Evolutionary conservation across 257 asterid species (phyloP), one percentile per base, ranked within the genome.

Genomic region (Solanum piurae): DNA sequence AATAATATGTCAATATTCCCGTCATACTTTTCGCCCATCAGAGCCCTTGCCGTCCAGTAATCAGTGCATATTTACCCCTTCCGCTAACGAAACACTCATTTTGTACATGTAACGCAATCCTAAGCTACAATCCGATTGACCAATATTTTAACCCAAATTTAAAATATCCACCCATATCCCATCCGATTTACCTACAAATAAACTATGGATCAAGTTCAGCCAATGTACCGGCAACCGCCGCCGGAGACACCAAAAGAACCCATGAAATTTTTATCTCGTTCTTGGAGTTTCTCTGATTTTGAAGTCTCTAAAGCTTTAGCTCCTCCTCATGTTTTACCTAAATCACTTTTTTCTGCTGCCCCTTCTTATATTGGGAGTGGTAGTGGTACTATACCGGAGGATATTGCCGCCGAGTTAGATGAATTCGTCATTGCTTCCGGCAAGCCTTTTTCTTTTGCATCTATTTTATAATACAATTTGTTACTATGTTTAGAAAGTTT

Each of bases 241-340:
- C 98, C 98, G 40, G 98, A 95, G 71, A 95, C 98, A 11, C 98
- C 98, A 4, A 90, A 88, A 36, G 99, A 97, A 92, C 98, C n/a
- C n/a, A 97, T 97, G 99, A 99, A 97, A 93, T 95, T 97, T 38
- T 90, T 97, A 0, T 93, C 99, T 9, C 98, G 99, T 27, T 95
- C 99, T 18, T 97, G 99, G 99, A 97, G 98, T 73, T 52, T 92
- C 3, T 95, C 99, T 5, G 98, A 99, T 72, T 89, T 89, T 27
- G 98, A 97, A 90, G 93, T 94, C 83, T 97, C 99, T 9, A 95
- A 94, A 91, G 92, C 94, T 46, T 38, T 95, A 23, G 89, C 93
- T 33, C 93, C 92, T 9, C 84, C 90, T 10, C 94, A 91, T 14
- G 79, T 91, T n/a, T 68, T 87, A n/a, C 46, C 92, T 27, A 92